Percentiles rank a stretch among this genome's conserved stretches.
These are phyloP conservation scores for Coemansia reversa DNA, from an alignment of 192 early-diverging fungal species.

Conservation along the genomic window DNA sequence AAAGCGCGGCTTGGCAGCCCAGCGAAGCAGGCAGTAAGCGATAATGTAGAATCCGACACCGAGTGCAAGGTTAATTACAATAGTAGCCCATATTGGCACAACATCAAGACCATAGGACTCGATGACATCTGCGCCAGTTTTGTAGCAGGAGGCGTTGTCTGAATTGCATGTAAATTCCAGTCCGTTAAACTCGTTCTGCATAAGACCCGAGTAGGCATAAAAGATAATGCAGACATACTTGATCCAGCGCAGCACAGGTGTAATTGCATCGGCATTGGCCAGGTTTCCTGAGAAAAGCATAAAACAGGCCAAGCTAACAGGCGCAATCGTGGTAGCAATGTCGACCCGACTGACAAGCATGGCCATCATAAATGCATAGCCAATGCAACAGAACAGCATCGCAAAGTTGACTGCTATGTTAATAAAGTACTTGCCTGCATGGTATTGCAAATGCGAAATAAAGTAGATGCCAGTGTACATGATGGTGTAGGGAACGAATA, in stretches of 20 bases:
- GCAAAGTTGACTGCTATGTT: conserved; percentile 22
- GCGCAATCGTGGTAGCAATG: conserved; percentile 28
- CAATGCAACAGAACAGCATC: conserved; percentile 23
- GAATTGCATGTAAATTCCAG: conserved; percentile 17
- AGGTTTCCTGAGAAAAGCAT: conserved; percentile 39
- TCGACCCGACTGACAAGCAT: conserved; percentile 25
- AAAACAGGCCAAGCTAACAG: conserved; percentile 17
- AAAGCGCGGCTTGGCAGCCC: conserved; percentile 41
- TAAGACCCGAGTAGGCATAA: conserved; percentile 36
- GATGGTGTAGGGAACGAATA: conserved; percentile 20
- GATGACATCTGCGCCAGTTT: conserved; percentile 26
- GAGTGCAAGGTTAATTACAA: conserved; percentile 23
- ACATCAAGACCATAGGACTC: conserved; percentile 23
- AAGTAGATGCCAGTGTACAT: conserved; percentile 34
- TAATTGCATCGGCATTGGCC: conserved; percentile 26
- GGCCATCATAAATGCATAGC: conserved; percentile 27
- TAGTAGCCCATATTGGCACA: conserved; percentile 19
- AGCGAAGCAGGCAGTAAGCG: conserved; percentile 29
- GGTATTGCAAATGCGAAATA: conserved; percentile 27
- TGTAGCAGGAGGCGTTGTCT: conserved; percentile 13
- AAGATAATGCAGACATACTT: conserved; percentile 29
- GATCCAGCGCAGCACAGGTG: conserved; percentile 45
- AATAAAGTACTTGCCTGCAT: conserved; percentile 30
- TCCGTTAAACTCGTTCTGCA: conserved; percentile 15
- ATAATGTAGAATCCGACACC: conserved; percentile 18